phyloP scores from a whole-genome alignment of 345 rosid species.

The Eucalyptus urophylla region DNA sequence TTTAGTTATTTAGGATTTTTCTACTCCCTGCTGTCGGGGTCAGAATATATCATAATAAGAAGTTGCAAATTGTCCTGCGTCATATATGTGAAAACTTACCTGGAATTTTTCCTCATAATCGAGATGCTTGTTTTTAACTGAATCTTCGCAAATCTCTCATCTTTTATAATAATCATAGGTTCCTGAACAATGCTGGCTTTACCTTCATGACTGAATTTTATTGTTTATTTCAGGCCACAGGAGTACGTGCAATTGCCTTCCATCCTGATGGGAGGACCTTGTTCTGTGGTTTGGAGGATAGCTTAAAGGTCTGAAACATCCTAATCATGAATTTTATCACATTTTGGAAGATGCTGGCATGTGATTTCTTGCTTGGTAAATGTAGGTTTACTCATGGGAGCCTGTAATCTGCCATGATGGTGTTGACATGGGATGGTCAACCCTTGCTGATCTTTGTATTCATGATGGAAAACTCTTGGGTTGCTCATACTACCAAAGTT shows the following conservation, averaged over 20 bases:
- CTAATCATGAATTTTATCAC: not conserved
- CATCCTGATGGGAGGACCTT: constrained; percentile 93
- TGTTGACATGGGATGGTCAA: constrained; percentile 89
- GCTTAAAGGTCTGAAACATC: constrained; percentile 61
- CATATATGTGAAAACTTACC: not conserved
- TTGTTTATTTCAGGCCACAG: constrained; percentile 41
- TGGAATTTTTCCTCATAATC: not conserved
- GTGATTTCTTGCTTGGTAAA: not conserved
- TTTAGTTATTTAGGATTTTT: not conserved
- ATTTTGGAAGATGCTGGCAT: not conserved
- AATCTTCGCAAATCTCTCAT: not conserved
- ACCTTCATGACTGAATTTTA: not conserved
- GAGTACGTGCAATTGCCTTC: constrained; percentile 60
- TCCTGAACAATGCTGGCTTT: not conserved
- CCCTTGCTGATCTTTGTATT: constrained; percentile 82
- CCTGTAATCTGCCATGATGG: constrained; percentile 84
- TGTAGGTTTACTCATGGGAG: constrained; percentile 98
- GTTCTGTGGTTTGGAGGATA: constrained; percentile 80
- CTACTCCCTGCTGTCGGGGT: not conserved
- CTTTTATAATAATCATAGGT: not conserved
- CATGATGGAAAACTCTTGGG: constrained; percentile 81
- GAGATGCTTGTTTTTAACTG: not conserved
- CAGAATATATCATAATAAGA: not conserved
- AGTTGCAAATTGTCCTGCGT: not conserved
- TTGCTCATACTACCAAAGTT: constrained; percentile 69